Percentiles rank a stretch among this genome's conserved stretches.
These are phyloP conservation scores for Neonectria ditissima DNA, from an alignment of 2,329 filamentous ascomycete genomes.

Conservation along the genomic window DNA sequence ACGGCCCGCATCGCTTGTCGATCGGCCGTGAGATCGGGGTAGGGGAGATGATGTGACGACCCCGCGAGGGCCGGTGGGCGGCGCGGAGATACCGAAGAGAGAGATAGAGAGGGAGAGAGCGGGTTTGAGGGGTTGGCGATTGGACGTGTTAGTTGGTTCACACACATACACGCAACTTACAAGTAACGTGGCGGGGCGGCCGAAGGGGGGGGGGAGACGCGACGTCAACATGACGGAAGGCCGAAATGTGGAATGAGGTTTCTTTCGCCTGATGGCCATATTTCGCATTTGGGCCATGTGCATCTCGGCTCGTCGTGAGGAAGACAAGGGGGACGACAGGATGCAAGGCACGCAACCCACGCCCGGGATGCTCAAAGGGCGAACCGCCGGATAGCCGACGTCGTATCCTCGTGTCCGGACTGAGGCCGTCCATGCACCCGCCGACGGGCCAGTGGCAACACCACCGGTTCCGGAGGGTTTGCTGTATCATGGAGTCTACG, in stretches of 20 bases:
- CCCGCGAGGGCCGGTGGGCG: not conserved
- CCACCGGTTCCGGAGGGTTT: constrained; percentile 16
- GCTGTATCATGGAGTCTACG: not conserved
- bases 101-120: too few species aligned
- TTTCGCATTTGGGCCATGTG: constrained; percentile 15
- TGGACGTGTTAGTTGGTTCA: not conserved
- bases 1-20: not conserved
- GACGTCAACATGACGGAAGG: constrained; percentile 24
- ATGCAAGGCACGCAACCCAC: not conserved
- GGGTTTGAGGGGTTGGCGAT: not conserved
- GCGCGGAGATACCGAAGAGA: not conserved
- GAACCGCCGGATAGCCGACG: constrained; percentile 33
- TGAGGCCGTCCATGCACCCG: constrained; percentile 29
- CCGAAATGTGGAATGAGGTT: not conserved
- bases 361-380: not conserved
- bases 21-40: constrained; percentile 14
- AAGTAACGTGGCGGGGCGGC: constrained; percentile 1
- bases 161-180: too few species aligned
- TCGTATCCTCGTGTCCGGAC: constrained; percentile 35
- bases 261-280: not conserved
- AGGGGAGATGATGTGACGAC: constrained; percentile 7
- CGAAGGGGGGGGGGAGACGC: not conserved
- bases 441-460: constrained; percentile 28
- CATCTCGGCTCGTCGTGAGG: constrained; percentile 1
- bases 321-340: constrained; percentile 9